Percentiles rank a stretch among this genome's conserved stretches.
Conservation (phyloP, 2,329 filamentous ascomycete genomes). For the Apiospora rasikravindrae region DNA sequence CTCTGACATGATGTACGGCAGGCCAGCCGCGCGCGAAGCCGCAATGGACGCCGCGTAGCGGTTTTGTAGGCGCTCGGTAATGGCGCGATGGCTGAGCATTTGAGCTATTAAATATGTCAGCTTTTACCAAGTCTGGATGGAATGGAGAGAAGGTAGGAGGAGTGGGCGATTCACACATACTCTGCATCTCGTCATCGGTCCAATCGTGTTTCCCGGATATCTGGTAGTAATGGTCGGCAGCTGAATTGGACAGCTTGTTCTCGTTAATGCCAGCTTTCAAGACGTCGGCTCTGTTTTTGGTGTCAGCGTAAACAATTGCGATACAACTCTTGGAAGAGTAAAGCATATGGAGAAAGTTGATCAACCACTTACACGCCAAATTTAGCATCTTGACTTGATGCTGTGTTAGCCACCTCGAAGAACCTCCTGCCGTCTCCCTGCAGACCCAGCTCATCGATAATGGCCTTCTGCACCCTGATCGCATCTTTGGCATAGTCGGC, state of each 20-base stretch:
- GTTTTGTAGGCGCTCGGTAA: conserved; percentile 13
- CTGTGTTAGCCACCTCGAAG: conserved; percentile 20
- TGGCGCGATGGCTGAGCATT: conserved; percentile 22
- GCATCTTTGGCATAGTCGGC: conserved; percentile 22
- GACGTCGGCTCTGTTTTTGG: conserved; percentile 12
- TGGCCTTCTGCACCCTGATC: conserved; percentile 9
- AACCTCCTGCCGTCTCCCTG: conserved; percentile 20
- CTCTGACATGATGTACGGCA: conserved; percentile 23
- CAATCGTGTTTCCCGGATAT: neutral
- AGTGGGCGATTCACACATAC: neutral
- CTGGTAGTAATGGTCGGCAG: conserved; percentile 25
- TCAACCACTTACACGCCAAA: conserved; percentile 17
- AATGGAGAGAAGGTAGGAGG: neutral
- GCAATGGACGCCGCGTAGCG: conserved; percentile 9
- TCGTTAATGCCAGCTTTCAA: conserved; percentile 19
- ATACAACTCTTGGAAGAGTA: too few relatives aligned
- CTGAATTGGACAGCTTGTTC: conserved; percentile 17
- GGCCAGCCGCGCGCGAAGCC: conserved; percentile 11
- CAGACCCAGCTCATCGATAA: conserved; percentile 21
- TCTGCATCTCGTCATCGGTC: conserved; percentile 18
- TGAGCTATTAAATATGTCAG: neutral
- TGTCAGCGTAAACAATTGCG: neutral
- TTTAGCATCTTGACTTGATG: neutral
- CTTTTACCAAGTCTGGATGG: neutral
- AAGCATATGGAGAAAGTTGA: neutral